Evolutionary conservation across 768 basidiomycete genomes (phyloP).

Genomic region (Tricholoma saponaceum): DNA sequence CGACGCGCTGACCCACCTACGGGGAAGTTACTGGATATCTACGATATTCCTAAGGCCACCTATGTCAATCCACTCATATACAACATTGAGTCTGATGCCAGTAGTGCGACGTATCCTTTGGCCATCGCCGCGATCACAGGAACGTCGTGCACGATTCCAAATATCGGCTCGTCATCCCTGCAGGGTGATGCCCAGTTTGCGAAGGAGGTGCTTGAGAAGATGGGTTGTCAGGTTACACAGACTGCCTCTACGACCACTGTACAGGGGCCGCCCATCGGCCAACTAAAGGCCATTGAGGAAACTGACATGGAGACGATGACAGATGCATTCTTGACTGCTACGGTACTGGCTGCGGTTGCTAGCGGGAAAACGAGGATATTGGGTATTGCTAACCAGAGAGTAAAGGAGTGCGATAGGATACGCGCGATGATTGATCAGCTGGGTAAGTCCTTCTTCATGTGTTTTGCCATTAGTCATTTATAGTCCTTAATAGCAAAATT

Average conservation of each 20-base stretch:
- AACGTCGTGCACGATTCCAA: slow-evolving; percentile 89
- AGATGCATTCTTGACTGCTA: slow-evolving; percentile 96
- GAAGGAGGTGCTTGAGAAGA: slow-evolving; percentile 85
- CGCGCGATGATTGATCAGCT: slow-evolving; percentile 95
- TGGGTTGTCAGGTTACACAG: slow-evolving; percentile 92
- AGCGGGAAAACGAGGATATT: slow-evolving; percentile 73
- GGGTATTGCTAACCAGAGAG: slow-evolving; percentile 96
- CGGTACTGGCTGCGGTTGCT: slow-evolving; percentile 83
- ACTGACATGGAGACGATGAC: slow-evolving; percentile 99
- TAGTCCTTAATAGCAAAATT: slow-evolving; percentile 68
- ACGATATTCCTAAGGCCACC: slow-evolving; percentile 77
- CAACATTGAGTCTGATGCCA: slow-evolving; percentile 93
- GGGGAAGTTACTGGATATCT: slow-evolving; percentile 69
- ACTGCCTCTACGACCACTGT: slow-evolving; percentile 89
- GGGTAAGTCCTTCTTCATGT: slow-evolving; percentile 43
- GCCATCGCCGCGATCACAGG: slow-evolving; percentile 97
- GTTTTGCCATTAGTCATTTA: neutral
- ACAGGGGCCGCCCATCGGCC: slow-evolving; percentile 78
- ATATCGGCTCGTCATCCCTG: slow-evolving; percentile 85
- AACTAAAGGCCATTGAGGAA: slow-evolving; percentile 77
- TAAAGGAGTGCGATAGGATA: slow-evolving; percentile 98
- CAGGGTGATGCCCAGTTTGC: slow-evolving; percentile 99
- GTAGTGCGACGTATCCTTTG: slow-evolving; percentile 93
- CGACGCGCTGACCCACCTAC: slow-evolving; percentile 58
- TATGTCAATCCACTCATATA: slow-evolving; percentile 81